These are phyloP conservation scores for Powellomyces hirtus DNA, from an alignment of 192 early-diverging fungal species.

Conservation along the genomic window DNA sequence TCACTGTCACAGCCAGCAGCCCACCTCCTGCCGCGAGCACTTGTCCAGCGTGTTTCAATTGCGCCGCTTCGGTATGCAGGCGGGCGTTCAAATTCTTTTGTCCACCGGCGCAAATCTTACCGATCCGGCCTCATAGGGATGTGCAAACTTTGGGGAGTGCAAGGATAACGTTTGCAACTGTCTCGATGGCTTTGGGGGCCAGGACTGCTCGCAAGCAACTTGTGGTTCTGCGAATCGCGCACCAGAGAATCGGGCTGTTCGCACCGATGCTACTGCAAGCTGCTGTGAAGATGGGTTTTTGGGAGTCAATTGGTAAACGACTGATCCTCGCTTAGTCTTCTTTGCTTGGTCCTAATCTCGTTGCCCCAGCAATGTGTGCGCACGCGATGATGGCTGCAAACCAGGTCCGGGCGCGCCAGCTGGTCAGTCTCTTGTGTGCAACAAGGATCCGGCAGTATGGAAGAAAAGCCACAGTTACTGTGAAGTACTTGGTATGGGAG, in stretches of 20 bases:
- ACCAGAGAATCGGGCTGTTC: background rate
- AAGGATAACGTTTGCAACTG: slow-evolving; percentile 30
- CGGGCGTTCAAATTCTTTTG: background rate
- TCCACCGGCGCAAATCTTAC: too few species aligned
- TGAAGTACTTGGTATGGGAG: slow-evolving; percentile 29
- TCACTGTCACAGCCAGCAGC: slow-evolving; percentile 20
- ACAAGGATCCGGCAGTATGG: slow-evolving; percentile 48
- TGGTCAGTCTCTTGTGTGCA: slow-evolving; percentile 46
- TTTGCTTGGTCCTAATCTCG: background rate
- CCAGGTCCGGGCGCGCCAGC: slow-evolving; percentile 27
- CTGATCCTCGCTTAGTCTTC: background rate
- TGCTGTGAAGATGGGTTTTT: slow-evolving; percentile 57
- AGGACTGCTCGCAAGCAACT: slow-evolving; percentile 31
- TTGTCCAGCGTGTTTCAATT: slow-evolving; percentile 41
- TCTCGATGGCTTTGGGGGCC: slow-evolving; percentile 40
- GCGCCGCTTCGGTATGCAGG: slow-evolving; percentile 18
- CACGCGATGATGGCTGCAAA: slow-evolving; percentile 42
- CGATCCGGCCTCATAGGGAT: slow-evolving; percentile 20
- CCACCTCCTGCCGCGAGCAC: background rate
- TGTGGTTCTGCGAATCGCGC: slow-evolving; percentile 28
- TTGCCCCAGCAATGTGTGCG: slow-evolving; percentile 29
- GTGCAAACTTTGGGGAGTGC: slow-evolving; percentile 46
- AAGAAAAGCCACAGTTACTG: slow-evolving; percentile 38
- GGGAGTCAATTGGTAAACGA: slow-evolving; percentile 47
- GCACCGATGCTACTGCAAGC: slow-evolving; percentile 20